These are phyloP conservation scores for Lactarius akahatsu DNA, from an alignment of 768 basidiomycete species.

Conservation along the genomic window DNA sequence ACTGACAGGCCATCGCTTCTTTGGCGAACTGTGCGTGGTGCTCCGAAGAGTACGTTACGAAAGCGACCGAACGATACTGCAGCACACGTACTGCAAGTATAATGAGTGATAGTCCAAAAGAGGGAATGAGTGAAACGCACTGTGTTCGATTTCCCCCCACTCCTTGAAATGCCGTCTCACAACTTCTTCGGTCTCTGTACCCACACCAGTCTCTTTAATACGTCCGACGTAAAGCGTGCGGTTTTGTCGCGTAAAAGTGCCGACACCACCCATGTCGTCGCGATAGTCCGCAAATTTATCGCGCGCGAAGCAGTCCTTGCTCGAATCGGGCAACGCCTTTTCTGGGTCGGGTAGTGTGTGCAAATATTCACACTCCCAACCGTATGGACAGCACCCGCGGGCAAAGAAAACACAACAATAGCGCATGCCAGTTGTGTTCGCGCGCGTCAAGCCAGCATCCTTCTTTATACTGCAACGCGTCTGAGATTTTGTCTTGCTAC, in stretches of 20 bases:
- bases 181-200: slow-evolving; percentile 89
- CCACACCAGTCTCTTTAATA: slow-evolving; percentile 87
- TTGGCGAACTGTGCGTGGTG: slow-evolving; percentile 92
- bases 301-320: slow-evolving; percentile 94
- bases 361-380: slow-evolving; percentile 96
- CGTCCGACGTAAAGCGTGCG: slow-evolving; percentile 92
- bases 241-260: slow-evolving; percentile 92
- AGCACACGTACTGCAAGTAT: slow-evolving; percentile 71
- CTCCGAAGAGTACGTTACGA: slow-evolving; percentile 92
- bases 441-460: slow-evolving; percentile 92
- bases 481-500: slow-evolving; percentile 90
- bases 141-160: slow-evolving; percentile 90
- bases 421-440: slow-evolving; percentile 88
- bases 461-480: slow-evolving; percentile 85
- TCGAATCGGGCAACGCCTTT: slow-evolving; percentile 77
- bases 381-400: slow-evolving; percentile 96
- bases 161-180: slow-evolving; percentile 91
- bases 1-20: slow-evolving; percentile 98
- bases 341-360: slow-evolving; percentile 80
- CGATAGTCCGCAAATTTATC: slow-evolving; percentile 97
- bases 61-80: slow-evolving; percentile 93
- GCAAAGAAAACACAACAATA: slow-evolving; percentile 96
- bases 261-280: slow-evolving; percentile 99
- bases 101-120: slow-evolving; percentile 33
- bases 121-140: slow-evolving; percentile 49